Conservation (phyloP, 2,329 filamentous ascomycete species). For the Fusarium nisikadoi region DNA sequence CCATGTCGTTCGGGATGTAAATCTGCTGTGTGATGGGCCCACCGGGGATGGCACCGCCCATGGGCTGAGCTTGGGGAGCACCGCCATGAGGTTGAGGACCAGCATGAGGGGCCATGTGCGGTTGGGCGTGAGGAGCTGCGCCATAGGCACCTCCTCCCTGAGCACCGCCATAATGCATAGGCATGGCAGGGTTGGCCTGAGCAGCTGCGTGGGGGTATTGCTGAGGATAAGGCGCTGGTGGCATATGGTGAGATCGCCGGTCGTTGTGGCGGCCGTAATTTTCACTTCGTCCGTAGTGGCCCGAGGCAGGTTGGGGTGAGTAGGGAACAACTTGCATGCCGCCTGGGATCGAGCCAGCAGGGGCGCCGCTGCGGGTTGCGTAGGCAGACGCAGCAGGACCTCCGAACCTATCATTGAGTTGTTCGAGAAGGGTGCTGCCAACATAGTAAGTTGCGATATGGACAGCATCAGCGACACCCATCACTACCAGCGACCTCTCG, state of each 20-base stretch:
- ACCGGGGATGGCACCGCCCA: slow-evolving; percentile 70
- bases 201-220: slow-evolving; percentile 73
- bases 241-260: slow-evolving; percentile 77
- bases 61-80: slow-evolving; percentile 78
- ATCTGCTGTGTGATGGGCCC: slow-evolving; percentile 94
- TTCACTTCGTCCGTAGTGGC: slow-evolving; percentile 91
- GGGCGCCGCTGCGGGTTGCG: slow-evolving; percentile 91
- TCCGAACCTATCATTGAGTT: slow-evolving; percentile 95
- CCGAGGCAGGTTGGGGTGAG: slow-evolving; percentile 89
- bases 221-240: slow-evolving; percentile 77
- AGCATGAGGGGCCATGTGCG: slow-evolving; percentile 72
- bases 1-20: slow-evolving; percentile 99
- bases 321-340: slow-evolving; percentile 99
- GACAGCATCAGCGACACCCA: slow-evolving; percentile 96
- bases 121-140: slow-evolving; percentile 79
- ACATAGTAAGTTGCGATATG: slow-evolving; percentile 99
- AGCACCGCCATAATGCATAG: slow-evolving; percentile 82
- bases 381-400: slow-evolving; percentile 98
- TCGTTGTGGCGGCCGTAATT: slow-evolving; percentile 81
- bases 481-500: slow-evolving; percentile 96
- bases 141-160: slow-evolving; percentile 78
- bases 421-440: slow-evolving; percentile 95
- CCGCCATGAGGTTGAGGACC: slow-evolving; percentile 67
- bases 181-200: slow-evolving; percentile 70
- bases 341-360: slow-evolving; percentile 91